Evolutionary conservation across 2,329 filamentous ascomycete genomes (phyloP), one percentile per base, ranked within the genome.

Genomic region (Epichloe sylvatica): DNA sequence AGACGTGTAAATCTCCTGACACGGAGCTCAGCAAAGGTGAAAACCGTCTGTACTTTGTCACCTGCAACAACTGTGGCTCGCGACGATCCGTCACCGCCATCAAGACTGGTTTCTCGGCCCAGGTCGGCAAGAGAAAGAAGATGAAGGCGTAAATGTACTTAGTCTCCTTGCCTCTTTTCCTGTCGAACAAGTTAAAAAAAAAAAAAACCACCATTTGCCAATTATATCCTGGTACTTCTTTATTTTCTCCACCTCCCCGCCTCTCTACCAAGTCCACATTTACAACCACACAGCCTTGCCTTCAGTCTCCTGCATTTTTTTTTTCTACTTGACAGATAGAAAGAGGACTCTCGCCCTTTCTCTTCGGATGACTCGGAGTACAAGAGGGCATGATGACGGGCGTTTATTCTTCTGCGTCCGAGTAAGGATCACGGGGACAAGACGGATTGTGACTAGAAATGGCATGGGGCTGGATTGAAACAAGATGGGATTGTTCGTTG

Each of bases 51-150:
- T 96, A 94, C 76, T 98, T 97, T 76, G 89, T 98, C 65, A 96
- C 90, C 53, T 96, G 91, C 81, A 95, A 70, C 66, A 84, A 83
- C 52, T 88, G 84, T 62, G 83, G 83, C 55, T 86, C 81, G 47
- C 77, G 91, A 70, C 84, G 90, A 67, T 89, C 83, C 64, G 91
- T 97, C 67, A 88, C 88, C 53, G 90, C 92, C 59, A 98, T 98
- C 84, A 98, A 98, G 83, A 95, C 89, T 54, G 92, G 92, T 89
- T 98, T 98, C 89, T 94, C 90, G 64, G 92, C 92, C 70, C 92
- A 97, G 74, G 86, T 98, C 70, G 92, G 92, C 69, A 96, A 96
- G 85, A 85, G 92, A 79, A 92, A 83, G 78, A 94, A 94, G 80
- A 85, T 89, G 75, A 80, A 87, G 70, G 85, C 77, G 70, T 94